Percentiles rank a stretch among this genome's conserved stretches.
Conservation (phyloP, 257 asterid genomes). For the Przewalskia tangutica region DNA sequence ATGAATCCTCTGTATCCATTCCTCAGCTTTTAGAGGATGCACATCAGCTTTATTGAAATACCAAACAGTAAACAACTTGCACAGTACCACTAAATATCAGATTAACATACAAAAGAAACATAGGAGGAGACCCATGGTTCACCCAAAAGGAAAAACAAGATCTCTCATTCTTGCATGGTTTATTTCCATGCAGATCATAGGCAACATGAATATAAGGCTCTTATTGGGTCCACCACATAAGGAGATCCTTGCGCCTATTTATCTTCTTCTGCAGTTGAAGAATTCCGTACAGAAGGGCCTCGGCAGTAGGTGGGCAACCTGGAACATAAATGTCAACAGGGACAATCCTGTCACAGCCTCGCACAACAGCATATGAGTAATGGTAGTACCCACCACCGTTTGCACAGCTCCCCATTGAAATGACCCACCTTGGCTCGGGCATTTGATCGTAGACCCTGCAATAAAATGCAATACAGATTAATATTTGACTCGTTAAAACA, state of each 20-base stretch:
- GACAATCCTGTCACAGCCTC: conserved; percentile 93
- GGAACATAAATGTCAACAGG: conserved; percentile 95
- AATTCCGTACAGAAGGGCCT: conserved; percentile 86
- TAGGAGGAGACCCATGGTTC: neutral
- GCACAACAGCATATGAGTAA: conserved; percentile 82
- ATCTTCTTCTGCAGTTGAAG: conserved; percentile 97
- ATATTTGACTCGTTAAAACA: neutral
- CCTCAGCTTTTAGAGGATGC: neutral
- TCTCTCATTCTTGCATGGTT: neutral
- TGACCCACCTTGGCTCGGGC: conserved; percentile 99
- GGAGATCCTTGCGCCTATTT: conserved; percentile 90
- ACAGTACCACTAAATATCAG: neutral
- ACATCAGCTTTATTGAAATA: neutral
- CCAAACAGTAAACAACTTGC: neutral
- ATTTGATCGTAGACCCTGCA: conserved; percentile 93
- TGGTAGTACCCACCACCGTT: conserved; percentile 98
- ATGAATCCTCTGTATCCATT: neutral
- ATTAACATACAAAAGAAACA: neutral
- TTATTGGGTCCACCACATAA: conserved; percentile 89
- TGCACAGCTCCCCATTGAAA: conserved; percentile 99
- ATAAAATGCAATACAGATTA: neutral
- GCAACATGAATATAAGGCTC: neutral
- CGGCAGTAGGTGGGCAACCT: conserved; percentile 96
- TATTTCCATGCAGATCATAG: neutral
- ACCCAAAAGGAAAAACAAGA: neutral